phyloP scores from a whole-genome alignment of 2,329 filamentous ascomycete genomes.

The Bipolaris zeicola region DNA sequence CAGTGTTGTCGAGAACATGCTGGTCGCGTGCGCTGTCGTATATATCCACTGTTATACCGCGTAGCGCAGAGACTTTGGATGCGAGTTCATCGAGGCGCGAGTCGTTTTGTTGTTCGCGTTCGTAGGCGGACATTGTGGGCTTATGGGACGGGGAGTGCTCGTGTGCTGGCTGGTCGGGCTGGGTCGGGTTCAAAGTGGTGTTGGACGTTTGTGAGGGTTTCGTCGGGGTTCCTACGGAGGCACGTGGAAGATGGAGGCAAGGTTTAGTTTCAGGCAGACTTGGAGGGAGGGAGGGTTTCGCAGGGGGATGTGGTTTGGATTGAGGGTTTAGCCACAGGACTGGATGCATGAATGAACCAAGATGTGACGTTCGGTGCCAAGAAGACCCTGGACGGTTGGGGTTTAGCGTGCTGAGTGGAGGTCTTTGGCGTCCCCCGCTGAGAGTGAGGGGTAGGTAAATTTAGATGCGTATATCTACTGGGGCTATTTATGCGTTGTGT shows the following conservation, averaged over 20 bases:
- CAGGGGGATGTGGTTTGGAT: neutral
- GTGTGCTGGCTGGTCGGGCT: neutral
- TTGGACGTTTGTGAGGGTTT: too few species aligned
- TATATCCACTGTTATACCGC: conserved; percentile 94
- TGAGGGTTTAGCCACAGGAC: neutral
- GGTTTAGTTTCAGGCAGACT: neutral
- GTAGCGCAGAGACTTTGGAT: conserved; percentile 87
- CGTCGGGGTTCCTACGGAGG: too few species aligned
- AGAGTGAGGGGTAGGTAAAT: too few species aligned
- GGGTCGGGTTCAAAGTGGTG: too few species aligned
- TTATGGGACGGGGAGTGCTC: neutral
- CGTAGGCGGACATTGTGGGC: conserved; percentile 62
- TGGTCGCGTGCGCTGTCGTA: conserved; percentile 94
- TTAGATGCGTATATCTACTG: too few species aligned
- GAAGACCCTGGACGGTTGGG: conserved; percentile 11
- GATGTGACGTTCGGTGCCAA: conserved; percentile 21
- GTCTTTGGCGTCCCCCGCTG: neutral
- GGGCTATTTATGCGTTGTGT: neutral
- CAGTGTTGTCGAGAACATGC: conserved; percentile 85
- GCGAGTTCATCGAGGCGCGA: conserved; percentile 89
- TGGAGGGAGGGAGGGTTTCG: neutral
- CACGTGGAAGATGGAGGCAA: too few species aligned
- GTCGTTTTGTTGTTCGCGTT: conserved; percentile 83
- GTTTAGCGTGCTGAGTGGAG: conserved; percentile 7
- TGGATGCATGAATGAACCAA: neutral